A percentile compares a stretch with the other conserved stretches of the same genome.
Evolutionary conservation across 768 basidiomycete genomes (phyloP).

Genomic region (Porphyrellus cyaneotinctus): DNA sequence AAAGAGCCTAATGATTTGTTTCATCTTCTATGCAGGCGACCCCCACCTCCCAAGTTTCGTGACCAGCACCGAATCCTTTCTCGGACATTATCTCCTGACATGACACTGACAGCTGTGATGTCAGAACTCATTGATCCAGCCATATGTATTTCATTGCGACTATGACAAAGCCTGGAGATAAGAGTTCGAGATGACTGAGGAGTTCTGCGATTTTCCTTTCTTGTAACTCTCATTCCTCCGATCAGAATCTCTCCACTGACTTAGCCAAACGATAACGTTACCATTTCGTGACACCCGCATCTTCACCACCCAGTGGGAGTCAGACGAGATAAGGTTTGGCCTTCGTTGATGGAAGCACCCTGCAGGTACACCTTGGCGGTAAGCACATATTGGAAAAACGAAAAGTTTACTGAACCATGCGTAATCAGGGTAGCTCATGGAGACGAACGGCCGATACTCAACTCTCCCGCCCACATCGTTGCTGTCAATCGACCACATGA

Average conservation of each 20-base stretch:
- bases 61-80: too few species aligned
- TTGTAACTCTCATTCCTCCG: background rate
- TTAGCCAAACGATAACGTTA: background rate
- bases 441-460: background rate
- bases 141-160: too few species aligned
- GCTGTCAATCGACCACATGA: background rate
- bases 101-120: too few species aligned
- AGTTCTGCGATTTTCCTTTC: background rate
- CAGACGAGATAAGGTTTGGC: background rate
- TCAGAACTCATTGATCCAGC: too few species aligned
- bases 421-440: background rate
- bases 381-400: slow-evolving; percentile 11
- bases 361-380: background rate
- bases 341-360: background rate
- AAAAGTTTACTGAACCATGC: background rate
- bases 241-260: background rate
- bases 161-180: too few species aligned
- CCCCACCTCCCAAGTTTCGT: too few species aligned
- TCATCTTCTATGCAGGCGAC: too few species aligned
- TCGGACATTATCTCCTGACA: too few species aligned
- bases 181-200: too few species aligned
- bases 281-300: background rate
- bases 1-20: too few species aligned
- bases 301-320: background rate
- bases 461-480: background rate